Base-by-base conservation (phyloP, 805 yeast species). In the Pichia thaimueangensis region DNA sequence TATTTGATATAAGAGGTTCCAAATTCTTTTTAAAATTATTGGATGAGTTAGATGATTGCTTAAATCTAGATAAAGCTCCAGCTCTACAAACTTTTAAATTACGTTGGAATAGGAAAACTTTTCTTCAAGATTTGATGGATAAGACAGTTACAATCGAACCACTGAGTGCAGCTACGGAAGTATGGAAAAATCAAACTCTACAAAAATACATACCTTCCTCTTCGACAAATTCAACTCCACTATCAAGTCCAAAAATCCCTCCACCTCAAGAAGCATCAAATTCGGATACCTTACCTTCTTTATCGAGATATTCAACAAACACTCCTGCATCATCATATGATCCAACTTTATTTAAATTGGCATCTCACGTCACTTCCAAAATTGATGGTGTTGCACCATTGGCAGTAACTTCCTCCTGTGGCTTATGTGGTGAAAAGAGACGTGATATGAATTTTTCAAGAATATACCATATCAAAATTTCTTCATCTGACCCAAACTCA, bases 71-170 rank as follows among this genome's bases (percentile, higher is more conserved):
- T 45, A 57, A 63, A 32, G 80, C 89, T 0, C 78, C 81, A 2
- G 39, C 38, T 5, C 34, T 48, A 79, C 82, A 15, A 60, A 30
- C 43, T 81, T 39, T 80, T 80, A 76, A 71, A 80, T 43, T 76
- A n/a, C 39, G 46, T 27, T 43, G 46, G 46, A 70, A 39, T 53
- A 58, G 76, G 47, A 71, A 84, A 43, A 64, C 78, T 11, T 71
- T 89, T 42, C 68, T 88, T 69, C 62, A 70, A 35, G 73, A 80
- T 15, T 70, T 91, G 48, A 73, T 84, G 25, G 96, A 88, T 39
- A 94, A 94, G 3, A 71, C 82, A 34, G 87, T 86, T 6, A 70
- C 78, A 3, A 80, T 91, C 30, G 95, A 88, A 61, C 98, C 98
- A 0, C 74, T 89, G 8, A 77, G 86, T 39, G 89, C 91, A 0